Base-by-base conservation (phyloP, 2,329 filamentous ascomycete genomes). In the Leptographium radiaticola region DNA sequence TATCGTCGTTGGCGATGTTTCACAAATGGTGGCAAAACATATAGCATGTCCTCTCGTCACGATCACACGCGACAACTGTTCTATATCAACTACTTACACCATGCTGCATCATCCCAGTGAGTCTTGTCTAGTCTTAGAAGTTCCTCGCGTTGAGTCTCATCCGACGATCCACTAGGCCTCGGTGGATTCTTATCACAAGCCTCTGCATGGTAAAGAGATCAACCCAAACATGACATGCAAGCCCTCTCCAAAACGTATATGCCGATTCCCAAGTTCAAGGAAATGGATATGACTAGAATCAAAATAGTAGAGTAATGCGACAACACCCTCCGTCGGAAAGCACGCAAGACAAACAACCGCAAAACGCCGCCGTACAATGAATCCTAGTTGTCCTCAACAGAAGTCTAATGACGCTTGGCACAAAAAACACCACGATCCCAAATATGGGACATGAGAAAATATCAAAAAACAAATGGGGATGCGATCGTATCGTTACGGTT, bases 291-390 rank as follows among this genome's bases (percentile, higher is more conserved):
- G 46, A 50, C 36, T 34, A 49, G 44, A 16, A 51, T 5, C 20
- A 18, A 39, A 25, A 34, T 34, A 43, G 42, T 42, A 48, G 4
- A 34, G 31, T 15, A 43, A 43, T 47, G 36, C 36, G 39, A 49
- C 25, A 43, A n/a, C 20, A 43, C 25, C 25, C 49, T 49, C 20
- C 48, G 6, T 18, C 25, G 13, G 15, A 40, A 47, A 16, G 18
- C 49, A 34, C 30, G 38, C 18, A 18, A 18, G 42, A 49, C 50
- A 47, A 36, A 53, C 40, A 36, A 53, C 33, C 33, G 47, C 42
- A 42, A 51, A 57, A 58, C 54, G 54, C 56, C 56, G 54, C 56
- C 56, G 47, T 30, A 40, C 54, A 33, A 54, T 57, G 56, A 51
- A 49, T 51, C 42, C 52, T 42, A 42, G 40, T 18, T 49, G 34